A percentile compares a stretch with the other conserved stretches of the same genome.
These are phyloP conservation scores for Hyaloperonospora arabidopsidis DNA, from an alignment of 352 stramenopile genomes.

Conservation along the genomic window DNA sequence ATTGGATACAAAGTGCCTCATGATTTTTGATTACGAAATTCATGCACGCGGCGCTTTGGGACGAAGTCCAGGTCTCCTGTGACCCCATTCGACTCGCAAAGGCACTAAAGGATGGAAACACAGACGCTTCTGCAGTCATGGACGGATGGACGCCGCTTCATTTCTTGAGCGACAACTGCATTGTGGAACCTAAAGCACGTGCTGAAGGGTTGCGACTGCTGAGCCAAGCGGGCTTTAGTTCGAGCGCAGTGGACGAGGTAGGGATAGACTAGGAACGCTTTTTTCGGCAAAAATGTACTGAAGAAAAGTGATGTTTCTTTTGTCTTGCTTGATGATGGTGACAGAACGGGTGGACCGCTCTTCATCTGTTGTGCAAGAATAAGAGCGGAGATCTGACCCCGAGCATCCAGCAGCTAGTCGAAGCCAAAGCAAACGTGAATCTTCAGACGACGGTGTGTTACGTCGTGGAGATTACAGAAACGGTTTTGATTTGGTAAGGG, in stretches of 20 bases:
- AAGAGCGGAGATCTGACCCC: conserved; percentile 32
- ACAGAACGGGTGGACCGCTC: conserved; percentile 56
- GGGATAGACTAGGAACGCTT: neutral
- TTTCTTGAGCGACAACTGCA: conserved; percentile 61
- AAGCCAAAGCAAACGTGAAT: conserved; percentile 34
- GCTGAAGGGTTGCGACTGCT: conserved; percentile 37
- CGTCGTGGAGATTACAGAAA: neutral
- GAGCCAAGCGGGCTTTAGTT: conserved; percentile 31
- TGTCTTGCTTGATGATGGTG: neutral
- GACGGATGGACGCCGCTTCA: conserved; percentile 79
- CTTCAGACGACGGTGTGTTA: conserved; percentile 28
- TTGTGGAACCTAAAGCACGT: conserved; percentile 30
- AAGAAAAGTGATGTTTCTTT: neutral
- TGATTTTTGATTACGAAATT: neutral
- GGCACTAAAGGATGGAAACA: conserved; percentile 13
- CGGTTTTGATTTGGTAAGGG: neutral
- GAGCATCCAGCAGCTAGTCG: conserved; percentile 36
- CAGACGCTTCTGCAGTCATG: conserved; percentile 21
- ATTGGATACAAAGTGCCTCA: neutral
- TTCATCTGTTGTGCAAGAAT: conserved; percentile 68
- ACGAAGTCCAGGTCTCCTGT: conserved; percentile 61
- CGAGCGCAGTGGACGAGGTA: conserved; percentile 65
- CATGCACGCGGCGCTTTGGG: conserved; percentile 42
- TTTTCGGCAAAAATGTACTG: neutral
- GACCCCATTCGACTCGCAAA: conserved; percentile 34